phyloP scores from a whole-genome alignment of 1,284 basidiomycete genomes.

The Ceratobasidium sp. region DNA sequence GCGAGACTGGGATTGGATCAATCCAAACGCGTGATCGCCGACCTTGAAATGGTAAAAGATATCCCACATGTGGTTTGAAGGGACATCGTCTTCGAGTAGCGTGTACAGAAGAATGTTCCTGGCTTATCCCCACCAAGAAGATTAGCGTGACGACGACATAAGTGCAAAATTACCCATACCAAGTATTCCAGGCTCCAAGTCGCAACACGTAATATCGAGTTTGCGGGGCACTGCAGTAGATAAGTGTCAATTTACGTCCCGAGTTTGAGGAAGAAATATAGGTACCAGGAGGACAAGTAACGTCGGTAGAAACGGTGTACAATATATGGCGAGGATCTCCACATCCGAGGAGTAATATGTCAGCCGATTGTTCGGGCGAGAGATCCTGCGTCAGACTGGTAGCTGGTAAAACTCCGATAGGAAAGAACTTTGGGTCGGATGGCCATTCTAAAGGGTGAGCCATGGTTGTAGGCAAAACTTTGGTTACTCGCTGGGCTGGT shows the following conservation, averaged over 20 bases:
- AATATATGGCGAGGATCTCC: conserved; percentile 71
- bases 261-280: not conserved
- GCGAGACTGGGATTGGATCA: conserved; percentile 64
- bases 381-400: conserved; percentile 54
- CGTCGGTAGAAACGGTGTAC: conserved; percentile 67
- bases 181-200: conserved; percentile 57
- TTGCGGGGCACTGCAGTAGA: conserved; percentile 56
- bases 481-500: not conserved
- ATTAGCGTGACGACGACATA: not conserved
- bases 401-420: conserved; percentile 70
- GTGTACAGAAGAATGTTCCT: conserved; percentile 62
- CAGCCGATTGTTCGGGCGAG: too few species aligned
- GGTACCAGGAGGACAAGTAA: conserved; percentile 51
- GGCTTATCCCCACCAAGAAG: conserved; percentile 54
- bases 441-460: conserved; percentile 30
- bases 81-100: conserved; percentile 58
- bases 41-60: too few species aligned
- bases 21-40: conserved; percentile 54
- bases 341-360: conserved; percentile 58
- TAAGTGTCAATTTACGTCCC: not conserved
- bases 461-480: conserved; percentile 10
- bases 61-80: conserved; percentile 52
- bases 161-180: conserved; percentile 59
- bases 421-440: conserved; percentile 46
- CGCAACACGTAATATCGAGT: conserved; percentile 64